phyloP scores from a whole-genome alignment of 1,284 basidiomycete species.

The Leccinum fuscescens region DNA sequence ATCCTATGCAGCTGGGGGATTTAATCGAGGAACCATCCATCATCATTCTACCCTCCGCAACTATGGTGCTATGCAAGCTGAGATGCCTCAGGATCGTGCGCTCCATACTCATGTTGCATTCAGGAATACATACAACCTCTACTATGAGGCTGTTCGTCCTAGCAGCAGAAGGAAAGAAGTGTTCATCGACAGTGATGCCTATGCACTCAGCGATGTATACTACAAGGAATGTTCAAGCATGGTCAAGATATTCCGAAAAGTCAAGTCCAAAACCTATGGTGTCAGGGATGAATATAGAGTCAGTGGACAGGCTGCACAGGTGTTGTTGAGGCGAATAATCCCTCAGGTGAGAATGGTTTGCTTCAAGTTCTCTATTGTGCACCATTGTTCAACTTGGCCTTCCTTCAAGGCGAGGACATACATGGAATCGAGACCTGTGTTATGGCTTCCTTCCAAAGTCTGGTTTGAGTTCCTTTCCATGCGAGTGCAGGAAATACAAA shows the following conservation, averaged over 20 bases:
- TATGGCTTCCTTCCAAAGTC: constrained; percentile 8
- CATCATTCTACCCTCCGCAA: no score
- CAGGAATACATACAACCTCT: no score
- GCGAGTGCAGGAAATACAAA: neutral
- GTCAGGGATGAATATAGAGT: constrained; percentile 12
- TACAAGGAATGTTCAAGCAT: neutral
- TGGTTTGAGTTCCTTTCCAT: constrained; percentile 10
- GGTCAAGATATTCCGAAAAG: neutral
- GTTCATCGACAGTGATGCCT: constrained; percentile 9
- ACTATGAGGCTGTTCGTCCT: no score
- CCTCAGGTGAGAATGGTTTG: neutral
- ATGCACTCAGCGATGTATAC: neutral
- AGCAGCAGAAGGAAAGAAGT: no score
- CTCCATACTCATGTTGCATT: no score
- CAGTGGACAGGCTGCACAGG: constrained; percentile 3
- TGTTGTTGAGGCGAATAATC: constrained; percentile 1
- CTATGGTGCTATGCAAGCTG: no score
- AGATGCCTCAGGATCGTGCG: no score
- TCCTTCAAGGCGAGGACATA: neutral
- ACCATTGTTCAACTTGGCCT: no score
- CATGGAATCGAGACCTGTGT: constrained; percentile 1
- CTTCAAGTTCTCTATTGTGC: no score
- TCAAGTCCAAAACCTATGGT: constrained; percentile 1
- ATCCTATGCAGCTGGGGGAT: no score
- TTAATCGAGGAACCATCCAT: no score